Evolutionary conservation across 805 yeast species (phyloP), one percentile per base, ranked within the genome.

Genomic region (Grigorovia yakushimaensis): DNA sequence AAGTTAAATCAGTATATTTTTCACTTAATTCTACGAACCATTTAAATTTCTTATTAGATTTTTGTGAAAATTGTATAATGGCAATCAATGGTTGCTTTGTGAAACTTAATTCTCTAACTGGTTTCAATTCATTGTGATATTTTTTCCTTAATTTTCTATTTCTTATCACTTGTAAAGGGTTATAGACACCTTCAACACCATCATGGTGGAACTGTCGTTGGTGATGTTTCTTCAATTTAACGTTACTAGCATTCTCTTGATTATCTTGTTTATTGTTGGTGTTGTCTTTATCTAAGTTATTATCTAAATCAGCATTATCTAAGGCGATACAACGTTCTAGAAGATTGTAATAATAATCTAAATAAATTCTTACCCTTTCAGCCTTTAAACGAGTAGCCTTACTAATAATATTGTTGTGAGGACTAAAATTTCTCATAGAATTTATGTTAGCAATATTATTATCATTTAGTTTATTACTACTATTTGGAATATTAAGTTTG

Each of bases 91-190:
- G 84, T 5, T 80, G 61, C 8, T 74, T 69, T 47, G 74, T 72
- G 24, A 74, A 62, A 1, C 73, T 62, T 11, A 75, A 57, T 3
- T 70, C 67, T 38, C 73, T 70, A 2, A 77, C 73, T 35, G 68
- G 66, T 20, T 67, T 66, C 9, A 45, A 18, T 47, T 52, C 56
- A 15, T 58, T 58, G 44, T 71, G 72, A 54, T 75, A 67, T 54
- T 74, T 74, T 48, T 73, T 72, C 46, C 85, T 63, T 3, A 82
- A 59, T 54, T 71, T 72, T 49, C 95, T 71, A 63, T 87, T 83
- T 48, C 96, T 68, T 23, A 88, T 78, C n/a, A 81, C 74, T 63
- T 86, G 95, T 41, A 88, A 67, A 3, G 96, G 96, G 59, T 88
- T 88, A 68, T 81, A 88, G 3, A 77, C 74, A 2, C 82, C 85